Base-by-base conservation (phyloP, 257 asterid species). In the Nicotiana tomentosiformis region DNA sequence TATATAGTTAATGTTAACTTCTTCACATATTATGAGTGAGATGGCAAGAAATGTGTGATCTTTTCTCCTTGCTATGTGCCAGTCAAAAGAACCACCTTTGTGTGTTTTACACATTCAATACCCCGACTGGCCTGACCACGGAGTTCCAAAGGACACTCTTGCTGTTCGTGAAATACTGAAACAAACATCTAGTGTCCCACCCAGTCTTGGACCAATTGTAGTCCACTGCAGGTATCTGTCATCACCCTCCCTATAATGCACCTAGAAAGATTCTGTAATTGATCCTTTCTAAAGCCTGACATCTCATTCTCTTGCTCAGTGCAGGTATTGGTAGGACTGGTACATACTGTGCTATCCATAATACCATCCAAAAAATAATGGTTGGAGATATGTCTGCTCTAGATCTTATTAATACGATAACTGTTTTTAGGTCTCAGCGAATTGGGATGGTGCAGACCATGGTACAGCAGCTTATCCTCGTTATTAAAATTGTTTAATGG, bases 91-190 rank as follows among this genome's bases (percentile, higher is more conserved):
- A 84, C 95, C 89, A 67, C 95, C 98, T 29, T 55, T 92, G 82
- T 90, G 92, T 81, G 97, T 96, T 77, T 85, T 96, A 83, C 99
- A 96, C 64, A 88, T 96, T 80, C 98, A 92, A 83, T 96, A 94
- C 84, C 98, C 98, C 76, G 98, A 94, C 85, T 96, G 99, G 98
- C 99, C 99, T 81, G 99, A 96, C 87, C 93, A 91, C 82, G 99
- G 99, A 82, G 98, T 93, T 83, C 99, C 99, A 1, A 88, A 88
- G 58, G 97, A 92, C 83, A 92, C 98, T 9, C 58, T 83, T 56
- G 96, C 95, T 83, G 98, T 91, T 85, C 97, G 99, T 82, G 98
- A 96, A 74, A 92, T 96, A 85, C 83, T 92, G 86, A 94, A 91
- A 87, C 89, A 92, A 86, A 30, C 86, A 88, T 87, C 86, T 84